Conservation (phyloP, 257 asterid genomes). For the Solanum habrochaites region DNA sequence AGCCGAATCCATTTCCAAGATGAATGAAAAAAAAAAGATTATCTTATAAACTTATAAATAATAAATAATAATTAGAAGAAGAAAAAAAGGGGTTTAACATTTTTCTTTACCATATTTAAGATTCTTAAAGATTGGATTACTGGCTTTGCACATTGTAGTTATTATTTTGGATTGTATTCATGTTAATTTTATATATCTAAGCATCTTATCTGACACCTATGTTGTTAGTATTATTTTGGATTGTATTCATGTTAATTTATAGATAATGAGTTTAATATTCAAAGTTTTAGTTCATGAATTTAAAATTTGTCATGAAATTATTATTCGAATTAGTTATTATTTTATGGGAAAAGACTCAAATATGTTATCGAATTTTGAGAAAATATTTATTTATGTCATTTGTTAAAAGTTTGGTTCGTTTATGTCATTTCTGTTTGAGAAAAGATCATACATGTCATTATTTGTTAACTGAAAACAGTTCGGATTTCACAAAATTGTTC, state of each 20-base stretch:
- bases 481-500: too few relatives aligned
- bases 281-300: neutral
- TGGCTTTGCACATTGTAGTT: neutral
- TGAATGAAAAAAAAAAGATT: neutral
- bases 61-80: neutral
- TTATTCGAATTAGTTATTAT: too few relatives aligned
- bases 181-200: neutral
- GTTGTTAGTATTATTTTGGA: neutral
- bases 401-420: too few relatives aligned
- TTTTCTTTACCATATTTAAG: neutral
- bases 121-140: neutral
- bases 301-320: neutral
- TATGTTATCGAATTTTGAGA: too few relatives aligned
- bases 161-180: neutral
- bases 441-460: too few relatives aligned
- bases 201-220: neutral
- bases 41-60: neutral
- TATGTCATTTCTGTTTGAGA: accelerated
- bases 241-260: neutral
- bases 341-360: too few relatives aligned
- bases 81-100: neutral
- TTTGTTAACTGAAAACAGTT: too few relatives aligned
- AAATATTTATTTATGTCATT: too few relatives aligned
- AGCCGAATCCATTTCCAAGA: too few relatives aligned
- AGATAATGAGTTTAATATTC: neutral